These are phyloP conservation scores for Ramaria rubella DNA, from an alignment of 768 basidiomycete genomes.

Conservation along the genomic window DNA sequence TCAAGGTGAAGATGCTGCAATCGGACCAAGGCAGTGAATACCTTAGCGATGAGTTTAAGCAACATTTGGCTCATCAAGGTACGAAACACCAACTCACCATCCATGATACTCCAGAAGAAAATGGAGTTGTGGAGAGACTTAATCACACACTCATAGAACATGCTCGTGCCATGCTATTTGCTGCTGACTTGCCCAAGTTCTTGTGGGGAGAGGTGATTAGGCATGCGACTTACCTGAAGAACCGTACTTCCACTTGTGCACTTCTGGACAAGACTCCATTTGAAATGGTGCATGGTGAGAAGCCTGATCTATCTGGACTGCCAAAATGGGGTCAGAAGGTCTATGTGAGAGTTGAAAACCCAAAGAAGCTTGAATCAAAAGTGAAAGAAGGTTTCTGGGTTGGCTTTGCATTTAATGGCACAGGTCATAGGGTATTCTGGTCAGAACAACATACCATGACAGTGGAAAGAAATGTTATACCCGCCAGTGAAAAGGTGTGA, in stretches of 20 bases:
- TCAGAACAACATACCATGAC: slow-evolving; percentile 17
- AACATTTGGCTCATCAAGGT: slow-evolving; percentile 29
- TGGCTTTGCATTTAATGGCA: slow-evolving; percentile 27
- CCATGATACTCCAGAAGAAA: slow-evolving; percentile 37
- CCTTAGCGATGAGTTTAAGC: slow-evolving; percentile 27
- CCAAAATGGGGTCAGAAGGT: slow-evolving; percentile 30
- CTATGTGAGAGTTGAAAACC: slow-evolving; percentile 15
- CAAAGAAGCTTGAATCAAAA: slow-evolving; percentile 18
- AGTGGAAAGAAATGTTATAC: slow-evolving; percentile 23
- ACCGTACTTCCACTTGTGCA: slow-evolving; percentile 23
- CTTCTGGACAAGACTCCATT: slow-evolving; percentile 22
- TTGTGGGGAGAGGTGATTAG: slow-evolving; percentile 7
- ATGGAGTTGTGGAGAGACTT: slow-evolving; percentile 36
- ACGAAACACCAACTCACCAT: slow-evolving; percentile 33
- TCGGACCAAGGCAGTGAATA: slow-evolving; percentile 42
- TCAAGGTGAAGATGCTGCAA: slow-evolving; percentile 27
- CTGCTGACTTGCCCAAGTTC: slow-evolving; percentile 16
- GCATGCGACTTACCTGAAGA: slow-evolving; percentile 33
- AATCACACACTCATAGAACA: slow-evolving; percentile 34
- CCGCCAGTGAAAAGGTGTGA: background rate
- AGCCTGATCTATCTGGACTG: slow-evolving; percentile 26
- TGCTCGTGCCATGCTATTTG: slow-evolving; percentile 31
- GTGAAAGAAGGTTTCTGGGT: slow-evolving; percentile 27
- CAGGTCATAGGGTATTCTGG: slow-evolving; percentile 31
- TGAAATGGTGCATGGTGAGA: slow-evolving; percentile 14